Conservation (phyloP, 306 rosid species). For the Inga laurina region DNA sequence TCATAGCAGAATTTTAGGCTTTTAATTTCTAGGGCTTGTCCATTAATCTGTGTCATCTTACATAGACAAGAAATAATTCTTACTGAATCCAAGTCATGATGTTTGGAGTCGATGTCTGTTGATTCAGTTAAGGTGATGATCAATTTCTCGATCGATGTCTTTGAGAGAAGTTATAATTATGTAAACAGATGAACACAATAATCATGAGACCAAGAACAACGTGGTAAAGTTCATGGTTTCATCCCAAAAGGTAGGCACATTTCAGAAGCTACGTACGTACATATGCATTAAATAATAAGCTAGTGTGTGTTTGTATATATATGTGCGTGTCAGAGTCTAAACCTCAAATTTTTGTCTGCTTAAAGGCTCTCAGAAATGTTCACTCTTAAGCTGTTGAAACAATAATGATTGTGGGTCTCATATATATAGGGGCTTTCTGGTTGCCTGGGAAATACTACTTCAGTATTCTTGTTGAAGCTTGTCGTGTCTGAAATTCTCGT, state of each 20-base stretch:
- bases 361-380: constrained; percentile 11
- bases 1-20: no score
- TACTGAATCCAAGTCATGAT: background rate
- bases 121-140: background rate
- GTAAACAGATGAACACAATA: background rate
- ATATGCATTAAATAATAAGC: background rate
- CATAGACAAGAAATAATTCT: background rate
- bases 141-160: background rate
- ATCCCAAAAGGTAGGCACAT: constrained; percentile 37
- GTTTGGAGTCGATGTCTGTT: background rate
- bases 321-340: background rate
- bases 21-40: background rate
- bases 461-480: constrained; percentile 38
- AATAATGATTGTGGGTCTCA: background rate
- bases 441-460: background rate
- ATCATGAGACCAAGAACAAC: constrained; percentile 23
- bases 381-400: background rate
- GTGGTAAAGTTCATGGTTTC: constrained; percentile 1
- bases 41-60: background rate
- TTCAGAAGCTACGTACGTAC: background rate
- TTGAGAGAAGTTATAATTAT: background rate
- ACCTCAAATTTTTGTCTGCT: constrained; percentile 28
- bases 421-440: background rate
- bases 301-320: background rate
- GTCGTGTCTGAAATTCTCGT: constrained; percentile 31